Conservation (phyloP, 768 basidiomycete genomes). For the Tulasnella sp. region DNA sequence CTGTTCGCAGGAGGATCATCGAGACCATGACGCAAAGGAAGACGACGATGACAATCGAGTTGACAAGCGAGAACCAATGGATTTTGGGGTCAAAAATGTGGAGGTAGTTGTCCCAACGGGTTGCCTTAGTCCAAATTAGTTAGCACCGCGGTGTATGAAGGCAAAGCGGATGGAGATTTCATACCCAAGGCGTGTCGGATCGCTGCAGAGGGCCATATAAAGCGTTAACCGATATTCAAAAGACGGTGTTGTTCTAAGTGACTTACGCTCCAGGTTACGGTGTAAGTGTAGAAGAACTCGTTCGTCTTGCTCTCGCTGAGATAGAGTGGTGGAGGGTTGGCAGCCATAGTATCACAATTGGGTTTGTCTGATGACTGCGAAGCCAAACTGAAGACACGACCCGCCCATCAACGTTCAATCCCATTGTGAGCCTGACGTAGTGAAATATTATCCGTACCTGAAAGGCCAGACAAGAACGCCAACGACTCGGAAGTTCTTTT, state of each 20-base stretch:
- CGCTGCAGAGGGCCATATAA: conserved; percentile 39
- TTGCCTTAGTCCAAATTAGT: conserved; percentile 48
- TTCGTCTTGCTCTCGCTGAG: conserved; percentile 56
- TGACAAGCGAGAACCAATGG: conserved; percentile 93
- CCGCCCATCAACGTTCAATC: too few species aligned
- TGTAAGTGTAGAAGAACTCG: conserved; percentile 75
- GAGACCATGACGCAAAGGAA: conserved; percentile 92
- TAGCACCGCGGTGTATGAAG: not conserved
- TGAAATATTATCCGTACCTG: conserved; percentile 30
- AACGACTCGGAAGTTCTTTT: conserved; percentile 74
- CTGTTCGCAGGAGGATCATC: conserved; percentile 78
- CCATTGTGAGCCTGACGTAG: not conserved
- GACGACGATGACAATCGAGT: conserved; percentile 82
- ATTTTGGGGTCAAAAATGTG: conserved; percentile 90
- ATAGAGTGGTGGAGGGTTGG: conserved; percentile 40
- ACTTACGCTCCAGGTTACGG: conserved; percentile 76
- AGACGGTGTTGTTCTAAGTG: not conserved
- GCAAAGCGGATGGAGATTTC: conserved; percentile 9
- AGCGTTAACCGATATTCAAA: conserved; percentile 5
- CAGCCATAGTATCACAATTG: conserved; percentile 42
- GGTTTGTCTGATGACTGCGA: conserved; percentile 45
- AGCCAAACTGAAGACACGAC: conserved; percentile 45
- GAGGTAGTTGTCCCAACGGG: conserved; percentile 94
- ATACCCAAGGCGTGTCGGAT: conserved; percentile 79
- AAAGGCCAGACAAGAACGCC: conserved; percentile 83